A percentile compares a stretch with the other conserved stretches of the same genome.
Conservation (phyloP, 2,329 filamentous ascomycete genomes). For the Pseudogymnoascus sp. region DNA sequence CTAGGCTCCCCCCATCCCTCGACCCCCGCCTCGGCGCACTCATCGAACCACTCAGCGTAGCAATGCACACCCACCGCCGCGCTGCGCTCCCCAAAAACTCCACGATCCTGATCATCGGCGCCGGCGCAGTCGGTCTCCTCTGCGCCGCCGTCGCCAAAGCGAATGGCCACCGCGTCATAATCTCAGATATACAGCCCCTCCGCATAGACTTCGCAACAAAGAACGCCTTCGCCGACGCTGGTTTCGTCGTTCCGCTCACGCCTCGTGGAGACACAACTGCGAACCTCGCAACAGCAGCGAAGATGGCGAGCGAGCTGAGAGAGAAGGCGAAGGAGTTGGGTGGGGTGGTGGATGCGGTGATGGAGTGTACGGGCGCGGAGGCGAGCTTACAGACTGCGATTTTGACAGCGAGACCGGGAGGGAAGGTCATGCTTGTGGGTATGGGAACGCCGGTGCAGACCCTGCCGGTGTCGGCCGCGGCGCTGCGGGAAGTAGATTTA, state of each 20-base stretch:
- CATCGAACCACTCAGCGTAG: conserved; percentile 80
- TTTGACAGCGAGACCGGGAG: conserved; percentile 61
- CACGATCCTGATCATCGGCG: conserved; percentile 75
- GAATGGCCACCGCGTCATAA: conserved; percentile 72
- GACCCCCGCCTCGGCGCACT: conserved; percentile 80
- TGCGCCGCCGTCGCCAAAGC: conserved; percentile 78
- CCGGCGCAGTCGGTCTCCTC: conserved; percentile 77
- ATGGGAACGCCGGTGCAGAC: conserved; percentile 83
- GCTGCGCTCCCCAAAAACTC: conserved; percentile 64
- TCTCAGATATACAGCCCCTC: conserved; percentile 74
- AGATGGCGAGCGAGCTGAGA: background rate
- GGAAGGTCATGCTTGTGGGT: conserved; percentile 77
- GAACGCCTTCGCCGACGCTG: conserved; percentile 62
- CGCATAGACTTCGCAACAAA: conserved; percentile 69
- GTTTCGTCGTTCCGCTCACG: conserved; percentile 52
- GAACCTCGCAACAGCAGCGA: conserved; percentile 51
- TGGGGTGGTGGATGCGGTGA: conserved; percentile 64
- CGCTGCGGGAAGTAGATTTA: conserved; percentile 78
- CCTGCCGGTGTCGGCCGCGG: conserved; percentile 87
- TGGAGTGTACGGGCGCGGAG: conserved; percentile 73
- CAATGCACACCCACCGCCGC: conserved; percentile 74
- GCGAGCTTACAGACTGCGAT: conserved; percentile 67
- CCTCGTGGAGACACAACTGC: conserved; percentile 66
- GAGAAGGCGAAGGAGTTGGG: conserved; percentile 41
- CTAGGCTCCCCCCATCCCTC: conserved; percentile 58